Base-by-base conservation (phyloP, 352 stramenopile genomes). In the Globisporangium sylvaticum region DNA sequence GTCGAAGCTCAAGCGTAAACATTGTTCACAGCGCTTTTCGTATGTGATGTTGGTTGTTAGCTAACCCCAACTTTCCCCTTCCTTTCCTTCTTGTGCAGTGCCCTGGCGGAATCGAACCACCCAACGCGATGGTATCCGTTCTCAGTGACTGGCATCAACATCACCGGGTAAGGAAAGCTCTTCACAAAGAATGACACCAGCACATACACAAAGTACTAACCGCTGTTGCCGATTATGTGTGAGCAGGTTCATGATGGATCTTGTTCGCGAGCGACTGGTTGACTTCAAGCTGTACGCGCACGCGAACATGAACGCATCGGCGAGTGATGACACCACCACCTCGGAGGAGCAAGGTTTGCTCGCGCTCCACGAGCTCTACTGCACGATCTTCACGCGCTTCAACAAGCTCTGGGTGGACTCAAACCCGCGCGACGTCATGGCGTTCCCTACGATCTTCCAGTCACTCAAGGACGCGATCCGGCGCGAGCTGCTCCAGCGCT, bases 51-150 rank as follows among this genome's bases (percentile, higher is more conserved):
- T 31, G 12, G n/a, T 4, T 56, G n/a, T 7, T 8, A 25, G 7
- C 18, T 37, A 58, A 58, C 18, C 10, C 1, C 8, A 55, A 20
- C 8, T 8, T 25, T 50, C 2, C 52, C 7, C 5, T 44, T 44
- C 12, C 37, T 18, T 44, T 20, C 31, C 12, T 25, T 55, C 22
- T 50, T 53, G n/a, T 62, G 14, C 50, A 95, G 88, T 29, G 84
- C 85, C 0, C 66, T 95, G 42, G 79, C 82, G 12, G 86, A 95
- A 63, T 94, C 88, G 18, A 94, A 93, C 61, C 88, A 95, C 59
- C 88, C 83, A 39, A 92, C 83, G 27, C 79, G 84, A 15, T 95
- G 88, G 88, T 95, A 95, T 62, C 88, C 88, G 42, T 95, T 95
- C 60, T 80, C 86, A 8, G 83, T 94, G 10, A 94, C 88, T 4